Evolutionary conservation across 257 asterid species (phyloP).

Genomic region (Paulownia fortunei): DNA sequence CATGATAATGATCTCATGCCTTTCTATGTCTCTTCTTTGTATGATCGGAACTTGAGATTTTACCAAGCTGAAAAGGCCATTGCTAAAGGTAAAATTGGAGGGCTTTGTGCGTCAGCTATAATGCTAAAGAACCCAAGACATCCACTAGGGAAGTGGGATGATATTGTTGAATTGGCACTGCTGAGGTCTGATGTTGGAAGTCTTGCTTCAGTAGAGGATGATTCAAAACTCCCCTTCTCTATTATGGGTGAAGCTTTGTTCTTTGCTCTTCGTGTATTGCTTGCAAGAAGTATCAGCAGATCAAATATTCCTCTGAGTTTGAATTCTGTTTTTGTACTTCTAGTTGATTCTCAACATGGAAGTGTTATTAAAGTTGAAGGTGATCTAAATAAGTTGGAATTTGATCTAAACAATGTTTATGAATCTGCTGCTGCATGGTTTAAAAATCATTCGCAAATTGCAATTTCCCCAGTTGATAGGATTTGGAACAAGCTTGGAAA

Average conservation of each 20-base stretch:
- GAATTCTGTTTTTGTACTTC: constrained; percentile 73
- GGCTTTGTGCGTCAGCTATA: constrained; percentile 93
- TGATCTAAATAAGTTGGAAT: constrained; percentile 78
- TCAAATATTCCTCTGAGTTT: constrained; percentile 73
- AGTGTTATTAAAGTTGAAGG: constrained; percentile 91
- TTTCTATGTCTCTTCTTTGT: constrained; percentile 76
- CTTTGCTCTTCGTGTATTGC: constrained; percentile 83
- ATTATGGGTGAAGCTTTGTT: constrained; percentile 79
- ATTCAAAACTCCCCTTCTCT: constrained; percentile 52
- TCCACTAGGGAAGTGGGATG: constrained; percentile 98
- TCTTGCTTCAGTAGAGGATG: constrained; percentile 48
- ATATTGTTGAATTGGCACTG: constrained; percentile 80
- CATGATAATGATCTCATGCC: constrained; percentile 66
- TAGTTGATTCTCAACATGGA: constrained; percentile 88
- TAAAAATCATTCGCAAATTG: constrained; percentile 61
- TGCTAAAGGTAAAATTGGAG: constrained; percentile 73
- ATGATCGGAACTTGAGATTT: constrained; percentile 71
- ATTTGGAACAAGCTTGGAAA: constrained; percentile 99
- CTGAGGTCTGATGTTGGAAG: constrained; percentile 70
- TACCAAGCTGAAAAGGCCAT: constrained; percentile 87
- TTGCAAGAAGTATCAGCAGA: constrained; percentile 88
- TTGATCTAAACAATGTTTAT: constrained; percentile 72
- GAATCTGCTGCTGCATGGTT: constrained; percentile 92
- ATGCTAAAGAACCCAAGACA: constrained; percentile 96
- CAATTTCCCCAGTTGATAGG: constrained; percentile 83